Base-by-base conservation (phyloP, 106 monocot genomes). In the Dendrobium officinale region DNA sequence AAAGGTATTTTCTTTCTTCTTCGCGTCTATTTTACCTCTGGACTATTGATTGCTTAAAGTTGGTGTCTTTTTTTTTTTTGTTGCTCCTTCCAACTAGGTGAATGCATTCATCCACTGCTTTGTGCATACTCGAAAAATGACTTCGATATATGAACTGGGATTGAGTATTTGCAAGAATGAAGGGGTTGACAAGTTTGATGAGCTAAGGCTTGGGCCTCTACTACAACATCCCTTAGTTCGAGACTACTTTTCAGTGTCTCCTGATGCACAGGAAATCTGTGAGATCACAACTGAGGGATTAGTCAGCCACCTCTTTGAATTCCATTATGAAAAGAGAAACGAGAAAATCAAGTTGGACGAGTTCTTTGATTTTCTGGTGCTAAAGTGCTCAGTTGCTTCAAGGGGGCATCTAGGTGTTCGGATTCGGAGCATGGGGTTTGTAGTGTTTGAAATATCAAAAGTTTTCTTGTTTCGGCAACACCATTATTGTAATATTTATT, bases 81-180 rank as follows among this genome's bases (percentile, higher is more conserved):
- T 27, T 80, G 18, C 18, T 37, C n/a, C 20, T 79, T 42, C 22
- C 55, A 4, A 45, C 58, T 47, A 85, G 85, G 78, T 85, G 37
- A 85, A 85, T 41, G 70, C 81, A 4, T 85, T 85, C 24, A 85
- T 85, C 42, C 85, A 81, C 72, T 81, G 85, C 72, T 85, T 85
- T 61, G 85, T 85, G 8, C 26, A 42, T 42, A 68, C 70, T 24
- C 68, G 85, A 19, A 77, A 55, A 37, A 85, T 85, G 81, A 85
- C 85, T 6, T 72, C 85, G 2, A 55, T 85, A 37, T 70, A 85
- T 31, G 85, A 85, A 42, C 27, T 85, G 26, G 77, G 77, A 19
- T 44, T 56, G 5, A 81, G 77, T 54, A 56, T 85, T 19, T 81
- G 85, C 59, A 55, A 73, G 44, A 81, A 26, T 42, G 85, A 85